Base-by-base conservation (phyloP, 495 filamentous ascomycete species). In the Penicilliopsis zonata region DNA sequence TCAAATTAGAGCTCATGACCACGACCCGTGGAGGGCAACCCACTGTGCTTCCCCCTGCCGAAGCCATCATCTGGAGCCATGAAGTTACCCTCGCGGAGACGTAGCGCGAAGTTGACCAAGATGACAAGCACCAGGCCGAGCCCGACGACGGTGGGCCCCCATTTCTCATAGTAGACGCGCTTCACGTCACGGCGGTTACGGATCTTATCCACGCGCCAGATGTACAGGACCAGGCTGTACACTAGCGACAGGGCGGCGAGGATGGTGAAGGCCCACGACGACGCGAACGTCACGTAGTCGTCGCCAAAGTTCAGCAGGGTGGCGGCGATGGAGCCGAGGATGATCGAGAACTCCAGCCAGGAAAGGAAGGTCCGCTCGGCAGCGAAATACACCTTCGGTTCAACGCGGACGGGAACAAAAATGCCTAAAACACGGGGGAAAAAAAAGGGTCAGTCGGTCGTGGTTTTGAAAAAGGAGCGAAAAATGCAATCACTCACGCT, bases 371-470 rank as follows among this genome's bases (percentile, higher is more conserved):
- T 98, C 37, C 90, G 74, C 50, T 98, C 90, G 5, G 85, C 86
- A 15, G 90, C 90, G 43, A 98, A 94, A 56, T 86, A 92, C 38
- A 98, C 90, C 54, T 98, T 98, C 2, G 90, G 90, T 59, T 98
- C 90, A 28, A 98, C 86, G 32, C 90, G 76, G 26, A 96, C 78
- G 18, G 87, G 90, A 14, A 98, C 88, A 41, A 94, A 85, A 43
- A 98, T 98, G 44, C 69, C 72, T 77, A 31, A 12, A 25, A 19
- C 9, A n/a, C 24, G 13, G 31, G 33, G 43, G 36, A 42, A 25
- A 18, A 28, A 18, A 30, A 29, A 23, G 14, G 19, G 13, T 29
- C 21, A 1, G 10, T n/a, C 14, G 32, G 14, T n/a, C n/a, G n/a
- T n/a, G n/a, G n/a, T n/a, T n/a, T n/a, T 6, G 6, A 13, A 23